Base-by-base conservation (phyloP, 2,329 filamentous ascomycete genomes). In the Pleoardoris graminearum region DNA sequence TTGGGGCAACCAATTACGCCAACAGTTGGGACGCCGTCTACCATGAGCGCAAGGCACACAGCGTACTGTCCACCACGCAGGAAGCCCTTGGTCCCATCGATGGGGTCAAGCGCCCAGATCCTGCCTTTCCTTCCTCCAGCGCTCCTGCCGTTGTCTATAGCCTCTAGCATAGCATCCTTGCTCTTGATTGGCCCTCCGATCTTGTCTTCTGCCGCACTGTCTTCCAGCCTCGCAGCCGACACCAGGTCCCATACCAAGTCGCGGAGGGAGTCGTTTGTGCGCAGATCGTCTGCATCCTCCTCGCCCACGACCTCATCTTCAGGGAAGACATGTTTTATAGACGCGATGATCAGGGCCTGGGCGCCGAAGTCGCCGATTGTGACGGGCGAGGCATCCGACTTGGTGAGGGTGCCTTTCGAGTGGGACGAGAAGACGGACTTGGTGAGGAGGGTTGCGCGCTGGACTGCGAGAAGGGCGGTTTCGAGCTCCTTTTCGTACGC, bases 351-450 rank as follows among this genome's bases (percentile, higher is more conserved):
- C 61, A 99, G 85, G 27, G 94, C 92, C 79, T 99, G 94, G 32
- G 94, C 95, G 69, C 94, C 94, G 74, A 96, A 97, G 78, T 99
- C 94, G 73, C 93, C 94, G 66, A 97, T 94, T 16, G 94, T 99
- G 66, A 99, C 94, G 60, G 94, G 94, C 8, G 92, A 96, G 72
- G 90, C 91, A 81, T 99, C 94, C 75, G 90, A 88, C 79, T 99
- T 99, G 73, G 88, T 89, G 46, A 96, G 82, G 39, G 94, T 97
- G 64, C 93, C 93, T 79, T 97, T 97, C 66, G 91, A 88, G 76
- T 93, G 94, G 65, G 93, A 89, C 77, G 91, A 81, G 79, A 89
- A 90, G 70, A 91, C 89, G 57, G 83, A 83, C 74, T 90, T 88
- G 46, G 89, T 91, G 52, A 91, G 82, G 59, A 91, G 79, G 19